phyloP scores from a whole-genome alignment of 805 yeast species.

The Zygotorulaspora chibaensis region DNA sequence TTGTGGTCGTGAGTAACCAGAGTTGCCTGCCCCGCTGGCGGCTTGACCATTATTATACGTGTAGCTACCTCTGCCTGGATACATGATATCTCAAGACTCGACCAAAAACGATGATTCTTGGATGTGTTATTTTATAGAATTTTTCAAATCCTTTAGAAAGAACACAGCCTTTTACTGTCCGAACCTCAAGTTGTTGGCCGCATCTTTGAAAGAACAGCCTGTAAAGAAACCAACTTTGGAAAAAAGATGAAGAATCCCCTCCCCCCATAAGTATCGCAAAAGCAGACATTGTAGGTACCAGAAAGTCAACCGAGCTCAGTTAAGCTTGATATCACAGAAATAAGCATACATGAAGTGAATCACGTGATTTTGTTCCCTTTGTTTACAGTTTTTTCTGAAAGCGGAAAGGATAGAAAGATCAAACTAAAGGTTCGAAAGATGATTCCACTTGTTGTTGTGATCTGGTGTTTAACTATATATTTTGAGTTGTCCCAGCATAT shows the following conservation, averaged over 20 bases:
- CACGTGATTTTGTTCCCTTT: background rate
- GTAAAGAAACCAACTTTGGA: no score
- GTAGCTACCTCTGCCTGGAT: slow-evolving; percentile 36
- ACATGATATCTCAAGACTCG: slow-evolving; percentile 10
- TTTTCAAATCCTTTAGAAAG: background rate
- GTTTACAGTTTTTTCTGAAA: background rate
- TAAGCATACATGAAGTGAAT: no score
- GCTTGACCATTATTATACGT: slow-evolving; percentile 24
- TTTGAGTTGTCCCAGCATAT: no score
- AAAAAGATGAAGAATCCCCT: no score
- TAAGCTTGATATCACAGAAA: no score
- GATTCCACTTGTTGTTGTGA: no score
- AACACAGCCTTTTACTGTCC: background rate
- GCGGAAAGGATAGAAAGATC: background rate
- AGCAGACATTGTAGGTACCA: no score
- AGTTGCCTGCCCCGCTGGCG: slow-evolving; percentile 7
- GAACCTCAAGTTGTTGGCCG: background rate
- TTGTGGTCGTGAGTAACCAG: slow-evolving; percentile 5
- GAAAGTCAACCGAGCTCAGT: no score
- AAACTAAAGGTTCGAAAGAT: background rate
- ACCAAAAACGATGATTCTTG: background rate
- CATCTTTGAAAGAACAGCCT: no score
- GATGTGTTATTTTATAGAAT: background rate
- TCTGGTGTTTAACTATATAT: no score
- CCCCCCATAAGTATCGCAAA: no score